A percentile compares a stretch with the other conserved stretches of the same genome.
Evolutionary conservation across 2,329 filamentous ascomycete genomes (phyloP).

Genomic region (Claviceps sp.): DNA sequence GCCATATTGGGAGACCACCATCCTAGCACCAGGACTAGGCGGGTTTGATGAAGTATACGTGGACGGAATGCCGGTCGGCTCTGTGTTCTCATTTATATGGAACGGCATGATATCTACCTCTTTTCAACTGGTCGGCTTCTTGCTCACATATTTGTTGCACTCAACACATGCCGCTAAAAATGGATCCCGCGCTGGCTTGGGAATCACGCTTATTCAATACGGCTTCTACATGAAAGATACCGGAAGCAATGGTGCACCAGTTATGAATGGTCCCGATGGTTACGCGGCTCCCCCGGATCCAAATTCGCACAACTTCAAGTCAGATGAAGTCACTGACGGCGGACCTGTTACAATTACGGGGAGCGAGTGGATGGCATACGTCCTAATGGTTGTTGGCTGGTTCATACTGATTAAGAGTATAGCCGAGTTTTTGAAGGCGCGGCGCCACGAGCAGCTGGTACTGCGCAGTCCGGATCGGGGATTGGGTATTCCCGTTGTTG

Average conservation of each 20-base stretch:
- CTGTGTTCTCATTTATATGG: slow-evolving; percentile 78
- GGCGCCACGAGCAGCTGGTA: slow-evolving; percentile 85
- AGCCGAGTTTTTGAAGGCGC: slow-evolving; percentile 75
- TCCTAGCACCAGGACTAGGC: slow-evolving; percentile 79
- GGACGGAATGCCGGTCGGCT: slow-evolving; percentile 86
- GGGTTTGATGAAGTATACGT: slow-evolving; percentile 94
- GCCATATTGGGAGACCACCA: slow-evolving; percentile 98
- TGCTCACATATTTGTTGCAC: slow-evolving; percentile 94
- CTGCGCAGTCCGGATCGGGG: slow-evolving; percentile 86
- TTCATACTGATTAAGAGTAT: slow-evolving; percentile 93
- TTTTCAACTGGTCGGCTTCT: slow-evolving; percentile 92
- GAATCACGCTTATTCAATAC: slow-evolving; percentile 90
- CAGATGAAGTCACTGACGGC: slow-evolving; percentile 46
- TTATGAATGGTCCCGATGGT: slow-evolving; percentile 38
- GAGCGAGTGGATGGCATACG: slow-evolving; percentile 81
- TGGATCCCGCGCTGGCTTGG: slow-evolving; percentile 83
- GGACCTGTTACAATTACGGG: slow-evolving; percentile 47
- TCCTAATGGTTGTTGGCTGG: slow-evolving; percentile 95
- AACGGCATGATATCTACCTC: slow-evolving; percentile 96
- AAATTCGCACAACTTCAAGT: slow-evolving; percentile 80
- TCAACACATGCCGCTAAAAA: slow-evolving; percentile 98
- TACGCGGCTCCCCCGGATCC: slow-evolving; percentile 69
- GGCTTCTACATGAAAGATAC: slow-evolving; percentile 85
- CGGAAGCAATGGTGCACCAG: slow-evolving; percentile 27
- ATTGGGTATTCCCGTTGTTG: slow-evolving; percentile 72